These are phyloP conservation scores for Mentha longifolia DNA, from an alignment of 257 asterid species.

Conservation along the genomic window DNA sequence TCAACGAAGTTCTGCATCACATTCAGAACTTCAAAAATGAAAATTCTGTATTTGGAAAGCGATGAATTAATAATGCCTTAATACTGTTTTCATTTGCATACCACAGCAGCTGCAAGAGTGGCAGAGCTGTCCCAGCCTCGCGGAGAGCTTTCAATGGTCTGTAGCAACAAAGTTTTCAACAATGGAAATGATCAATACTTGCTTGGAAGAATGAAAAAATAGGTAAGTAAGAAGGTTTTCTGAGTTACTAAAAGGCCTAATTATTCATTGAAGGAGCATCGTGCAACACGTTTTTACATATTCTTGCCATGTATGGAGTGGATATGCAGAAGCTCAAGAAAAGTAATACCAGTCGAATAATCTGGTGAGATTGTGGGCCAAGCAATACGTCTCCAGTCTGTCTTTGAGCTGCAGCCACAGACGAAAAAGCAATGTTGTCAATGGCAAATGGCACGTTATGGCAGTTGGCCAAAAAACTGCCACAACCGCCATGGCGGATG, in stretches of 20 bases:
- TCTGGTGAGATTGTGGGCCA: constrained; percentile 87
- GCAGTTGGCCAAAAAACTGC: too few relatives aligned
- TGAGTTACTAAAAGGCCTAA: too few relatives aligned
- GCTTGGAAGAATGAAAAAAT: not conserved
- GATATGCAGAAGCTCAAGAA: not conserved
- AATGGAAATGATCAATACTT: not conserved
- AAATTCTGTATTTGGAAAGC: constrained; percentile 12
- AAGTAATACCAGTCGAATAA: constrained; percentile 72
- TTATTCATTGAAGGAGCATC: too few relatives aligned
- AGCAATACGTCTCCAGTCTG: constrained; percentile 70
- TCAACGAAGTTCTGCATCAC: constrained; percentile 79
- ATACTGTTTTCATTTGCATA: constrained; percentile 33
- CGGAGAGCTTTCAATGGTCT: constrained; percentile 89
- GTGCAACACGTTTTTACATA: too few relatives aligned
- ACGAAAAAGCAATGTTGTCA: too few relatives aligned
- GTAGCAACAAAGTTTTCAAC: constrained; percentile 37
- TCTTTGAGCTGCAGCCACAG: constrained; percentile 68
- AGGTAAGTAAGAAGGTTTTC: too few relatives aligned
- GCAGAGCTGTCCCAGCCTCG: constrained; percentile 69
- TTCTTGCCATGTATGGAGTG: too few relatives aligned
- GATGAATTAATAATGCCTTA: not conserved
- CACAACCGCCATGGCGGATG: too few relatives aligned
- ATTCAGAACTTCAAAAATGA: constrained; percentile 8
- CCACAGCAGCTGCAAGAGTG: constrained; percentile 76
- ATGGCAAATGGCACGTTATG: too few relatives aligned